Conservation (phyloP, 2,329 filamentous ascomycete species). For the Paradendryphiella salina region DNA sequence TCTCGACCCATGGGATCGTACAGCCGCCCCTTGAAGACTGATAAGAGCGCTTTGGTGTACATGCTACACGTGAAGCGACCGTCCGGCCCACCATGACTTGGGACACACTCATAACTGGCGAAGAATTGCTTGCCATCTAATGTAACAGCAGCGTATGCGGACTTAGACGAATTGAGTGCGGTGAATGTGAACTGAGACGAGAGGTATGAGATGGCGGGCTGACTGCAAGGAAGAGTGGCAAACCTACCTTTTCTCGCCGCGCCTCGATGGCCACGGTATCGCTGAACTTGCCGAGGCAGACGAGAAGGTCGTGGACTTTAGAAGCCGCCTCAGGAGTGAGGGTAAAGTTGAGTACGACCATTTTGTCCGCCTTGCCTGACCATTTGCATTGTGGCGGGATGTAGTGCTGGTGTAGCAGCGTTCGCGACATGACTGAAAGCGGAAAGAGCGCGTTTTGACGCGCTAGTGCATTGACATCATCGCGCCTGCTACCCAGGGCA, state of each 20-base stretch:
- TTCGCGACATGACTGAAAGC: conserved; percentile 13
- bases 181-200: conserved; percentile 65
- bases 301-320: conserved; percentile 71
- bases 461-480: conserved; percentile 27
- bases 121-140: conserved; percentile 72
- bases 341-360: conserved; percentile 67
- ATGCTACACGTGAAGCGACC: conserved; percentile 72
- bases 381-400: conserved; percentile 15
- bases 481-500: conserved; percentile 4
- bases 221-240: conserved; percentile 15
- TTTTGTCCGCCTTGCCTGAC: conserved; percentile 25
- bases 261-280: conserved; percentile 78
- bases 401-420: background rate
- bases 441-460: conserved; percentile 26
- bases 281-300: conserved; percentile 77
- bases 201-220: conserved; percentile 23
- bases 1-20: conserved; percentile 68
- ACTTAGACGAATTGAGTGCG: conserved; percentile 77
- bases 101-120: conserved; percentile 68
- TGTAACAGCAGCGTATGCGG: conserved; percentile 73
- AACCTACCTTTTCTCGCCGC: conserved; percentile 64
- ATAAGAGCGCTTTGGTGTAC: conserved; percentile 69
- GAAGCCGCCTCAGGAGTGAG: conserved; percentile 72
- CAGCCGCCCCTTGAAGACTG: conserved; percentile 71
- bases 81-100: conserved; percentile 39